phyloP scores from a whole-genome alignment of 805 yeast species.

The Clavispora fructus region DNA sequence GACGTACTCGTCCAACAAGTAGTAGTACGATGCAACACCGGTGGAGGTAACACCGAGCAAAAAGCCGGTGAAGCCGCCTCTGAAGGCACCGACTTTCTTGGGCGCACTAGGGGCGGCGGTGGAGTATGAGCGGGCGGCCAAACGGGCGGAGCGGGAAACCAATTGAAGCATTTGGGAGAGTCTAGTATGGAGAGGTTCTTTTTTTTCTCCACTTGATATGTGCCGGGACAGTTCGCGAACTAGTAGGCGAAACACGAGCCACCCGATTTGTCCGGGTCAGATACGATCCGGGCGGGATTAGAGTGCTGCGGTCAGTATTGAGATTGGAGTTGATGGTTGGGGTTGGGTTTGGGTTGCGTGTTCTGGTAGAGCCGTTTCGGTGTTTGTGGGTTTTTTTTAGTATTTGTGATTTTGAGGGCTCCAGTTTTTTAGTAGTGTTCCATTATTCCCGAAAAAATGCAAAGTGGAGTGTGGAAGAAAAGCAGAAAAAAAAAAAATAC shows the following conservation, averaged over 20 bases:
- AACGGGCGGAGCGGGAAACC: constrained; percentile 1
- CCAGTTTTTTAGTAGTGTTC: too few relatives aligned
- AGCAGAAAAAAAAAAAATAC: too few relatives aligned
- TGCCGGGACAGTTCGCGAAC: constrained; percentile 1
- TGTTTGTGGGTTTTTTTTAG: too few relatives aligned
- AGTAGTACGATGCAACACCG: constrained; percentile 72
- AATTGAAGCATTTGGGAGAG: background rate
- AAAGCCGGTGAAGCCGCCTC: constrained; percentile 66
- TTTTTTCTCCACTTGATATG: background rate
- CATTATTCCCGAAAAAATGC: too few relatives aligned
- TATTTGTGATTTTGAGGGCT: too few relatives aligned
- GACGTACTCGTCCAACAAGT: constrained; percentile 73
- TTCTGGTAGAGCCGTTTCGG: too few relatives aligned
- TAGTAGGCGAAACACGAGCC: background rate
- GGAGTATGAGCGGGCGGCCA: constrained; percentile 27
- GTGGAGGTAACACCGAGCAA: constrained; percentile 70
- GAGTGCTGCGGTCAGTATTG: too few relatives aligned
- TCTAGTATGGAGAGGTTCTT: background rate
- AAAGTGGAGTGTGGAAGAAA: too few relatives aligned
- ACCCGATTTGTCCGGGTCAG: background rate
- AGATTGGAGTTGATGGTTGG: too few relatives aligned
- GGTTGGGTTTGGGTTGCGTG: too few relatives aligned
- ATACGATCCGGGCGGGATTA: too few relatives aligned
- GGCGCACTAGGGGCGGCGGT: constrained; percentile 21
- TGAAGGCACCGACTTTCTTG: constrained; percentile 36